phyloP scores from a whole-genome alignment of 2,329 filamentous ascomycete genomes.

The Exophiala aquamarina region DNA sequence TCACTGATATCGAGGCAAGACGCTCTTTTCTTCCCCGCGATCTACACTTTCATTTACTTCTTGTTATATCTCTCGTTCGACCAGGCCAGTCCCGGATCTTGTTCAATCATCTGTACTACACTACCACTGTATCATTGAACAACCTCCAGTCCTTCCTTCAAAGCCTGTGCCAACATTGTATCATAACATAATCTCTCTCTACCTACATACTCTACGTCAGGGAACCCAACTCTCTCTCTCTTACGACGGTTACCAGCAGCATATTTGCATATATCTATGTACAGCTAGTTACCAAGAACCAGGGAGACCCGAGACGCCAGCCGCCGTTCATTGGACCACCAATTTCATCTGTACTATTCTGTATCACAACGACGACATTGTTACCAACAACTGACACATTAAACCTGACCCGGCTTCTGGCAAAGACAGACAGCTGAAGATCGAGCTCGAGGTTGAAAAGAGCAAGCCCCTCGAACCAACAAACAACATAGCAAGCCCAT shows the following conservation, averaged over 20 bases:
- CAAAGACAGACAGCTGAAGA: constrained; percentile 7
- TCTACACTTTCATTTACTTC: constrained; percentile 25
- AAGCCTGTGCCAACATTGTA: constrained; percentile 27
- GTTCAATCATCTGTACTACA: constrained; percentile 29
- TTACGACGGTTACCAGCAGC: constrained; percentile 20
- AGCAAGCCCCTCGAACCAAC: not conserved
- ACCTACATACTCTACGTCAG: constrained; percentile 7
- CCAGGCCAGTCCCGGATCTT: constrained; percentile 29
- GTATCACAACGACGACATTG: constrained; percentile 17
- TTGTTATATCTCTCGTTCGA: constrained; percentile 27
- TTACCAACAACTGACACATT: constrained; percentile 2
- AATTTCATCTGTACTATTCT: constrained; percentile 20
- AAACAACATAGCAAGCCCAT: constrained; percentile 3
- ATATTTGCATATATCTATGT: constrained; percentile 21
- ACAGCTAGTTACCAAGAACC: constrained; percentile 14
- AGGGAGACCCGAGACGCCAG: constrained; percentile 12
- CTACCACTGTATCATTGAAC: constrained; percentile 23
- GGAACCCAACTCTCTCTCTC: constrained; percentile 11
- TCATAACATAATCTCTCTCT: constrained; percentile 21
- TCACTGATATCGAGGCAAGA: constrained; percentile 29
- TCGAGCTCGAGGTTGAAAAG: constrained; percentile 2
- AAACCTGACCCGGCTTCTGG: constrained; percentile 4
- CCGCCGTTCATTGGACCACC: constrained; percentile 23
- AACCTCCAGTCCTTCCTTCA: constrained; percentile 30
- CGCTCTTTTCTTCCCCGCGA: constrained; percentile 28